Conservation (phyloP, 2,329 filamentous ascomycete genomes). For the Ceratocystis variospora region DNA sequence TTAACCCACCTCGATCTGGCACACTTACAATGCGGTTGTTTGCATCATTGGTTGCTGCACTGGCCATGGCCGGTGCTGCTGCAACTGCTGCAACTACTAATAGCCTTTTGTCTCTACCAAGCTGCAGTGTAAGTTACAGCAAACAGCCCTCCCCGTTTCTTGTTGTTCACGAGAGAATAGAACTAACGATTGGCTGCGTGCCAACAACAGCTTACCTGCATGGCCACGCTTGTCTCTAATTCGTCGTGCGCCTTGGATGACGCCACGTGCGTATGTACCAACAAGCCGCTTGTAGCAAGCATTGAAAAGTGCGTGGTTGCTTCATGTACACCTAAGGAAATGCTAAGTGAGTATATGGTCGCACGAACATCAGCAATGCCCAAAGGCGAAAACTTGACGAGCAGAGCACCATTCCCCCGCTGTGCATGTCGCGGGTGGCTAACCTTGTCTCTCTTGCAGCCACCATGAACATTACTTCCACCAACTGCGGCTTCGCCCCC, state of each 20-base stretch:
- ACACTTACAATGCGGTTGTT: neutral
- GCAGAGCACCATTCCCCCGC: neutral
- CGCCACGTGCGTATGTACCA: slow-evolving; percentile 26
- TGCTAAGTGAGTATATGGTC: slow-evolving; percentile 24
- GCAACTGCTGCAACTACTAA: neutral
- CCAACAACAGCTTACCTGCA: slow-evolving; percentile 23
- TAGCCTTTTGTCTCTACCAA: neutral
- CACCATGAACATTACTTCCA: slow-evolving; percentile 23
- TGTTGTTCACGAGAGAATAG: neutral
- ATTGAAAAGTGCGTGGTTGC: slow-evolving; percentile 24
- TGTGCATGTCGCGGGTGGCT: neutral
- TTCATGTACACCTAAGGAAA: slow-evolving; percentile 25
- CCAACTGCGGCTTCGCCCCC: slow-evolving; percentile 22
- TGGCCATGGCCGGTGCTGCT: neutral
- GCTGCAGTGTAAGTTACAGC: slow-evolving; percentile 4
- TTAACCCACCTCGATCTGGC: neutral
- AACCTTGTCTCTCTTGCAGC: slow-evolving; percentile 13
- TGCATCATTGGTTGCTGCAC: neutral
- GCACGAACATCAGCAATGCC: neutral
- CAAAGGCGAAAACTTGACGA: neutral
- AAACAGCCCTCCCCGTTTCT: too few relatives aligned
- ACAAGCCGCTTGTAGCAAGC: slow-evolving; percentile 22
- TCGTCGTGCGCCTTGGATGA: slow-evolving; percentile 25
- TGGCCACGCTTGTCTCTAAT: slow-evolving; percentile 21
- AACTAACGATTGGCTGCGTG: neutral